A percentile compares a stretch with the other conserved stretches of the same genome.
Evolutionary conservation across 2,329 filamentous ascomycete genomes (phyloP).

Genomic region (Clarireedia hainanense): DNA sequence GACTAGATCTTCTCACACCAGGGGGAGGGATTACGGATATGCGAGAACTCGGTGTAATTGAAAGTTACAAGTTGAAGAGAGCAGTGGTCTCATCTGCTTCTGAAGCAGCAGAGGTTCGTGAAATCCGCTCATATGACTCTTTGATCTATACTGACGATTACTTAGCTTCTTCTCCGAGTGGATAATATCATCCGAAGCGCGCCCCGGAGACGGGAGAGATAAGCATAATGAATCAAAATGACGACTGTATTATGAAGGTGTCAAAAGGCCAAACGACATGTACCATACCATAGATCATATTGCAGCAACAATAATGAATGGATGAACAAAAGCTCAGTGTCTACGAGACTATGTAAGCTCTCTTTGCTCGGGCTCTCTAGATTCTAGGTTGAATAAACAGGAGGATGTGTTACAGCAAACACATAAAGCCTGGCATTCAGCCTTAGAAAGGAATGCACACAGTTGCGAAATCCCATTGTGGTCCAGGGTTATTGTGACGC

Average conservation of each 20-base stretch:
- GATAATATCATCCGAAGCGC: slow-evolving; percentile 97
- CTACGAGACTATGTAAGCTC: neutral
- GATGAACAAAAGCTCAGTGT: slow-evolving; percentile 4
- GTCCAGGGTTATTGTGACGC: no score
- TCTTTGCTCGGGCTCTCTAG: neutral
- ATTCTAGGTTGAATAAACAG: neutral
- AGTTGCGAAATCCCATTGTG: neutral
- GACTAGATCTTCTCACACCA: slow-evolving; percentile 79
- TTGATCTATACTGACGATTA: slow-evolving; percentile 26
- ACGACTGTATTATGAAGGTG: slow-evolving; percentile 27
- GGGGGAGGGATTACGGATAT: slow-evolving; percentile 93
- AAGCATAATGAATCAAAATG: slow-evolving; percentile 35
- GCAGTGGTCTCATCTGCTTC: slow-evolving; percentile 96
- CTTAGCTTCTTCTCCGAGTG: slow-evolving; percentile 77
- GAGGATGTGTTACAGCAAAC: neutral
- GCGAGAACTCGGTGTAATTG: slow-evolving; percentile 89
- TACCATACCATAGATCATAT: slow-evolving; percentile 32
- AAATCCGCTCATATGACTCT: slow-evolving; percentile 6
- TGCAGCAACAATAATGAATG: slow-evolving; percentile 18
- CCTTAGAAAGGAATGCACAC: neutral
- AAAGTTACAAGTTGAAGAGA: slow-evolving; percentile 97
- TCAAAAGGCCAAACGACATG: slow-evolving; percentile 20
- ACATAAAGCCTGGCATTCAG: neutral
- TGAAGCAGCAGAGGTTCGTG: slow-evolving; percentile 85
- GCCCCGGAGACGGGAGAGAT: slow-evolving; percentile 72